A percentile compares a stretch with the other conserved stretches of the same genome.
Conservation (phyloP, 2,329 filamentous ascomycete species). For the Arthroderma sp. region DNA sequence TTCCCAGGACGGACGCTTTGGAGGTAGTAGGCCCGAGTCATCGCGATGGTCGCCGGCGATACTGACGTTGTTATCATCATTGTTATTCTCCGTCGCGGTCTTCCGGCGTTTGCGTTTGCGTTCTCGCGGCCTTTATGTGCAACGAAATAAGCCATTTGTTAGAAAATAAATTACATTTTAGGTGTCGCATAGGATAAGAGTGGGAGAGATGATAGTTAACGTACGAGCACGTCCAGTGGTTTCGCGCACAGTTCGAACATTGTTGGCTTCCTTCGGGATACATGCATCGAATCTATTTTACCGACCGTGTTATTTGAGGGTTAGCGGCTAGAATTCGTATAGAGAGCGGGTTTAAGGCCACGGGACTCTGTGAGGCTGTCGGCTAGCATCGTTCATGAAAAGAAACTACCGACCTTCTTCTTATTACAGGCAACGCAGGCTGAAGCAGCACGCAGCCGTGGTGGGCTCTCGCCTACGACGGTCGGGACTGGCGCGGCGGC, state of each 20-base stretch:
- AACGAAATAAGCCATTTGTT: not conserved
- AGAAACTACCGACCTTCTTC: constrained; percentile 13
- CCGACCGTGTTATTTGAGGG: too few relatives aligned
- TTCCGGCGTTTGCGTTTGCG: constrained; percentile 13
- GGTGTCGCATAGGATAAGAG: not conserved
- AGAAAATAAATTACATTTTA: not conserved
- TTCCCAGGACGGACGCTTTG: constrained; percentile 7
- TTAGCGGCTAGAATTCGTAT: too few relatives aligned
- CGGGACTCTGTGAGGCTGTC: not conserved
- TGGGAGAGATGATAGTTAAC: not conserved
- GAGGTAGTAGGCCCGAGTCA: constrained; percentile 6
- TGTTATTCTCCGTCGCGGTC: constrained; percentile 3
- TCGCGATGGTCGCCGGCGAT: not conserved
- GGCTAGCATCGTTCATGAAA: not conserved
- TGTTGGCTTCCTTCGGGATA: constrained; percentile 13
- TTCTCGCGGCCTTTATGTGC: constrained; percentile 10
- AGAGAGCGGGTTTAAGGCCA: not conserved
- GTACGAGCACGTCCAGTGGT: constrained; percentile 19
- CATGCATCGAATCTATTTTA: constrained; percentile 17
- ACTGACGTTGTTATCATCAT: constrained; percentile 2
- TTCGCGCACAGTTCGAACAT: constrained; percentile 16
- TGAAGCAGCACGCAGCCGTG: constrained; percentile 16
- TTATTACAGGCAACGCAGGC: constrained; percentile 21
- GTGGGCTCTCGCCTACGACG: constrained; percentile 11
- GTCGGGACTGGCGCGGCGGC: constrained; percentile 4